Evolutionary conservation across 2,329 filamentous ascomycete genomes (phyloP), one percentile per base, ranked within the genome.

Genomic region (Fusarium sp.): DNA sequence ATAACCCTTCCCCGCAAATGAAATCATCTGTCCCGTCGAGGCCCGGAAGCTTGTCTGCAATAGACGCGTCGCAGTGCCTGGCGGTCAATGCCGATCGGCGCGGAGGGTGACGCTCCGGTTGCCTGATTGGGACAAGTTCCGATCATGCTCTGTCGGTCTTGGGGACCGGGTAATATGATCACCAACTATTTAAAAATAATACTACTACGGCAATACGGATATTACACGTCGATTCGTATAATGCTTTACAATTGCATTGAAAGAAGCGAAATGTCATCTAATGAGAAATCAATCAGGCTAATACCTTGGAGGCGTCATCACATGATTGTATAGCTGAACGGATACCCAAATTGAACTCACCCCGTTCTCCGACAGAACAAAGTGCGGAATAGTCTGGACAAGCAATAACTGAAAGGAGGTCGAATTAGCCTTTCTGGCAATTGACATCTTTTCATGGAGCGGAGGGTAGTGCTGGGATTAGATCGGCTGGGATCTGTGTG

Each of bases 1-100:
- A 62, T 46, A 45, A 21, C n/a, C 16, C 6, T n/a, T 45, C 55
- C 13, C 58, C 58, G 23, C 55, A 60, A 61, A 27, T 18, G 28
- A 28, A 28, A 28, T 28, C 28, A 28, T 28, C 28, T 28, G 23
- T 45, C 5, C 6, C 10, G 21, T 10, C 37, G 21, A 34, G 37
- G 25, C n/a, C 18, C 16, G 7, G 18, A 34, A 30, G 28, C 28
- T 51, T 51, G 14, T 28, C 2, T 43, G 13, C 7, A 7, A 23
- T 43, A 9, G 16, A 34, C 9, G 9, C 23, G 13, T 27, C 23
- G 25, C 8, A n/a, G 43, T 23, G 7, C 43, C 30, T 42, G 43
- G n/a, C 43, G 55, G 58, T 51, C 21, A 61, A 45, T 48, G n/a
- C 42, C 41, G 18, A 43, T 25, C n/a, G 16, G 27, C 6, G 7